phyloP scores from a whole-genome alignment of 441 rosid genomes.

The Erodium trifolium region DNA sequence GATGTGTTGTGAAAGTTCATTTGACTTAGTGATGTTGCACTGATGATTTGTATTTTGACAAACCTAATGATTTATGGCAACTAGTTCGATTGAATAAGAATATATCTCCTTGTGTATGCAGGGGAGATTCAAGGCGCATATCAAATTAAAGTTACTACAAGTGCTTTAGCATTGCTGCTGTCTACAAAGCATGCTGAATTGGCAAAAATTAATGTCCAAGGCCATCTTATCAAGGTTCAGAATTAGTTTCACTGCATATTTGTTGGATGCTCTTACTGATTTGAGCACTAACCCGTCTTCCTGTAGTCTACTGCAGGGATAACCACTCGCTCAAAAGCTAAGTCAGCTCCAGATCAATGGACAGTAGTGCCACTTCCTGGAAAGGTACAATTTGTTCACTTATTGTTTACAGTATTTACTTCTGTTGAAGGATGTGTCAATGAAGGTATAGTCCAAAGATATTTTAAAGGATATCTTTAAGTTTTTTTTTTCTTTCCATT shows the following conservation, averaged over 20 bases:
- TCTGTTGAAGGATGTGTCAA: not conserved
- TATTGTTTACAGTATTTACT: not conserved
- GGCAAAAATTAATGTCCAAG: slow-evolving; percentile 67
- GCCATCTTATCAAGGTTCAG: slow-evolving; percentile 57
- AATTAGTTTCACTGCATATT: slow-evolving; percentile 8
- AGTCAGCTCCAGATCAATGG: slow-evolving; percentile 78
- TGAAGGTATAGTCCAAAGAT: not conserved
- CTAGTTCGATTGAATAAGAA: not conserved
- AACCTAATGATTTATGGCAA: not conserved
- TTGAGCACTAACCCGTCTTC: slow-evolving; percentile 18
- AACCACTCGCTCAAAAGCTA: slow-evolving; percentile 88
- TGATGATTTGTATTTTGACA: not conserved
- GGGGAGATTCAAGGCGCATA: slow-evolving; percentile 88
- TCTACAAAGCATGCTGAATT: slow-evolving; percentile 69
- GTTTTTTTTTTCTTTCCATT: not conserved
- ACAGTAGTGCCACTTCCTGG: slow-evolving; percentile 61
- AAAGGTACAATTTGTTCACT: slow-evolving; percentile 44
- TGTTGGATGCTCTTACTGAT: slow-evolving; percentile 11
- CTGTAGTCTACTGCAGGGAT: slow-evolving; percentile 55
- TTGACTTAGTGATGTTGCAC: slow-evolving; percentile 4
- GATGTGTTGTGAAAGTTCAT: too few relatives aligned
- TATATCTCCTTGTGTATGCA: slow-evolving; percentile 20
- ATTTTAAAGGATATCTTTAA: not conserved
- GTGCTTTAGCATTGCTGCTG: slow-evolving; percentile 67
- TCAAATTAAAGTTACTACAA: slow-evolving; percentile 81